Evolutionary conservation across 192 early-diverging fungal genomes (phyloP).

Genomic region (Backusella mclennaniae): DNA sequence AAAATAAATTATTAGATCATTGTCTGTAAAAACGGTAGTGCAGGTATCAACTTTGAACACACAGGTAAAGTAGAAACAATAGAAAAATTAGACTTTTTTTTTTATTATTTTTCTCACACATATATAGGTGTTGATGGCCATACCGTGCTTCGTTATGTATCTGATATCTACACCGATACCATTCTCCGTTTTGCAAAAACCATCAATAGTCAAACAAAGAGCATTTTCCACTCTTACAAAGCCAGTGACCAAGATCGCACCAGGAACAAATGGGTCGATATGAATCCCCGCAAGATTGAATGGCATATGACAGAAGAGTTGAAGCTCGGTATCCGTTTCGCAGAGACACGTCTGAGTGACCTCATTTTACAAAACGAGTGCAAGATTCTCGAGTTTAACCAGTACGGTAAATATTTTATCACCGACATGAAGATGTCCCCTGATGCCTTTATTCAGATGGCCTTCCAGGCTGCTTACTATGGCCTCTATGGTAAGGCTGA

Average conservation of each 20-base stretch:
- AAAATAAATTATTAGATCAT: conserved; percentile 46
- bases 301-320: conserved; percentile 40
- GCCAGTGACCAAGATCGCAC: neutral
- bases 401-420: conserved; percentile 42
- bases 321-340: conserved; percentile 41
- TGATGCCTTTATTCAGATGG: conserved; percentile 54
- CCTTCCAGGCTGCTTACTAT: conserved; percentile 78
- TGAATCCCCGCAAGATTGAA: conserved; percentile 43
- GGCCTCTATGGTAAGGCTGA: conserved; percentile 68
- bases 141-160: conserved; percentile 46
- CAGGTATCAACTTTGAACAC: conserved; percentile 91
- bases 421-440: conserved; percentile 37
- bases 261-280: conserved; percentile 17
- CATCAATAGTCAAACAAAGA: conserved; percentile 40
- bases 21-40: conserved; percentile 71
- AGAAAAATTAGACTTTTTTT: neutral
- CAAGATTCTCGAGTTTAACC: conserved; percentile 58
- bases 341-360: conserved; percentile 43
- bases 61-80: conserved; percentile 38
- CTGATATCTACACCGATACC: conserved; percentile 49
- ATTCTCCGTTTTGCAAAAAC: conserved; percentile 46
- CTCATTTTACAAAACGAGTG: conserved; percentile 58
- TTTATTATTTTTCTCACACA: neutral
- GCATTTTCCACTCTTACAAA: conserved; percentile 34
- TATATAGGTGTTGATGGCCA: conserved; percentile 46